Evolutionary conservation across 2,329 filamentous ascomycete species (phyloP).

Genomic region (Cordyceps farinosa): DNA sequence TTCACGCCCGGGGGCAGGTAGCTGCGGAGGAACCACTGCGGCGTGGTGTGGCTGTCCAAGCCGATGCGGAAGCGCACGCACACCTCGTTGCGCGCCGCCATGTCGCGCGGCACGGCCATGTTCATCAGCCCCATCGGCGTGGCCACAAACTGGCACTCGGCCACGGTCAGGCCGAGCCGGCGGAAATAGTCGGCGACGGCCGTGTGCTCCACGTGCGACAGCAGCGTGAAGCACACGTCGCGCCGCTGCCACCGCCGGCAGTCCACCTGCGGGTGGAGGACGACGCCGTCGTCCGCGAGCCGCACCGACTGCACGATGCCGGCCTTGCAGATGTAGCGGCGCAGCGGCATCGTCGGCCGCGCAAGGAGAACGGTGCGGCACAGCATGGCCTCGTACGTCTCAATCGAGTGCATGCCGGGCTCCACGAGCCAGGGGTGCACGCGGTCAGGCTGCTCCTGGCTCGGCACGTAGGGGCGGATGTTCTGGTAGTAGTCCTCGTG

Average conservation of each 20-base stretch:
- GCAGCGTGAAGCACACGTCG: slow-evolving; percentile 7
- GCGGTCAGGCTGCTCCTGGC: too few relatives aligned
- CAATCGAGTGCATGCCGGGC: neutral
- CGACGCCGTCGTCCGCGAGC: too few relatives aligned
- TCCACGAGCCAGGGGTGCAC: neutral
- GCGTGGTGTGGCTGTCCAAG: neutral
- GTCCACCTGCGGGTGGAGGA: neutral
- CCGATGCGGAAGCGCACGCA: neutral
- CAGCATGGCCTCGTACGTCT: neutral
- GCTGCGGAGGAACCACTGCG: too few relatives aligned
- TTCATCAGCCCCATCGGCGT: neutral
- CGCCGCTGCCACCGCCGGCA: neutral
- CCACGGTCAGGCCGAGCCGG: neutral
- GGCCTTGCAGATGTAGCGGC: neutral
- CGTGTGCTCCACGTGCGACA: neutral
- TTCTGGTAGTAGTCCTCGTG: neutral
- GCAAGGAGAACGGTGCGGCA: too few relatives aligned
- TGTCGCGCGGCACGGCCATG: neutral
- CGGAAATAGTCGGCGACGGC: neutral
- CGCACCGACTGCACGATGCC: neutral
- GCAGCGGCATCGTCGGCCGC: neutral
- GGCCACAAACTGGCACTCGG: neutral
- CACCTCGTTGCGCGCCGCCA: neutral
- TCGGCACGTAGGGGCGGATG: too few relatives aligned
- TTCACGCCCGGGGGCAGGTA: too few relatives aligned